phyloP scores from a whole-genome alignment of 169 alveolate genomes.

The Eimeria praecox region DNA sequence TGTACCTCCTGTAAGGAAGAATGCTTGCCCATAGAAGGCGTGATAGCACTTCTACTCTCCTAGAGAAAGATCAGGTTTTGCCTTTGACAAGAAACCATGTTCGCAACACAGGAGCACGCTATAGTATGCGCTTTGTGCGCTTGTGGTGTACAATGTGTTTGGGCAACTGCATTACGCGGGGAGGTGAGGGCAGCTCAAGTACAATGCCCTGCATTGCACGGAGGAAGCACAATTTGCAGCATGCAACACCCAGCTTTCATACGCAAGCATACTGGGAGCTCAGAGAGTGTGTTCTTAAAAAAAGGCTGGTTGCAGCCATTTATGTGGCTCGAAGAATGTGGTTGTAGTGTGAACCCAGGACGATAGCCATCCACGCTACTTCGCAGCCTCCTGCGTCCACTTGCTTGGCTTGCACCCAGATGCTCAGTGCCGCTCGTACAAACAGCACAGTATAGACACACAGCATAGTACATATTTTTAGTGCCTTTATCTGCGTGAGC shows the following conservation, averaged over 20 bases:
- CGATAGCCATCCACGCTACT: neutral
- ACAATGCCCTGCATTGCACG: neutral
- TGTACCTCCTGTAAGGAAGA: neutral
- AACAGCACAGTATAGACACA: no score
- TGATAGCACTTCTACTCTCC: neutral
- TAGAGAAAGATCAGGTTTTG: neutral
- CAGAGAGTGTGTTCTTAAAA: neutral
- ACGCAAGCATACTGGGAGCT: neutral
- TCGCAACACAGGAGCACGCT: no score
- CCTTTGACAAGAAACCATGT: neutral
- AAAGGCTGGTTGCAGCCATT: neutral
- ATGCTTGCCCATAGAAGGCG: neutral
- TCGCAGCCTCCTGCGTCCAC: neutral
- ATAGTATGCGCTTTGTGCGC: neutral
- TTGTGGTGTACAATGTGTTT: neutral
- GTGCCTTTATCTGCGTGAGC: neutral
- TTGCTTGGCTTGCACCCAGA: neutral
- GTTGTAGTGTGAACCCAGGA: neutral
- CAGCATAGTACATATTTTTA: neutral
- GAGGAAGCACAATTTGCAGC: neutral
- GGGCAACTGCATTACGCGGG: neutral
- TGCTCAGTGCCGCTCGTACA: neutral
- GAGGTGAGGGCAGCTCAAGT: neutral
- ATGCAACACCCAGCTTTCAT: neutral
- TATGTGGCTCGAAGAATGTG: neutral